These are phyloP conservation scores for Candida fluviatilis DNA, from an alignment of 805 yeast species.

Conservation along the genomic window DNA sequence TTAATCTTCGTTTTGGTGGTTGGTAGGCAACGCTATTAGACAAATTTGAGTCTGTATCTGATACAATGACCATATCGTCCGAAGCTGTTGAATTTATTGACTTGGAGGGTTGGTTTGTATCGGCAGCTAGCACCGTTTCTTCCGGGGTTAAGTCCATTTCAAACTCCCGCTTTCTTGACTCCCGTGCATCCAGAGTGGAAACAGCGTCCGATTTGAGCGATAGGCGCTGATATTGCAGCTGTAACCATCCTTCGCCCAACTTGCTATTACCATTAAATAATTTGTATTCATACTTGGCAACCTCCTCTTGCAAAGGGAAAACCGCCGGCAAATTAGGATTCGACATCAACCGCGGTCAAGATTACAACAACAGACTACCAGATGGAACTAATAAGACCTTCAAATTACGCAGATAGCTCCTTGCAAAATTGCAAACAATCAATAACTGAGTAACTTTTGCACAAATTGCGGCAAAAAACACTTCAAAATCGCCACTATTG, in stretches of 20 bases:
- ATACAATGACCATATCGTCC: slow-evolving; percentile 31
- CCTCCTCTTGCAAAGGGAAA: slow-evolving; percentile 29
- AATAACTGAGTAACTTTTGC: background rate
- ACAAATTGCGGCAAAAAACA: too few relatives aligned
- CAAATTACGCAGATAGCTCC: too few relatives aligned
- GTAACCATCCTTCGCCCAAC: slow-evolving; percentile 29
- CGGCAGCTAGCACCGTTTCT: background rate
- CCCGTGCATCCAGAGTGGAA: slow-evolving; percentile 3
- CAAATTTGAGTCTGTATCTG: slow-evolving; percentile 26
- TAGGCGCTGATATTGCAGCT: slow-evolving; percentile 23
- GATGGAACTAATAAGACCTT: too few relatives aligned
- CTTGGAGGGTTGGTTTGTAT: background rate
- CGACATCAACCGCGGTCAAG: background rate
- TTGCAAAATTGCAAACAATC: background rate
- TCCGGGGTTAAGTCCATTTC: slow-evolving; percentile 2
- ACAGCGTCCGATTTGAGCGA: slow-evolving; percentile 10
- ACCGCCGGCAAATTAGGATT: slow-evolving; percentile 20
- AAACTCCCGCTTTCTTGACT: slow-evolving; percentile 4
- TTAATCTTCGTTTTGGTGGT: slow-evolving; percentile 38
- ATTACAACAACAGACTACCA: too few relatives aligned
- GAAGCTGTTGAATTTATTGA: slow-evolving; percentile 16
- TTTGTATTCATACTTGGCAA: slow-evolving; percentile 28
- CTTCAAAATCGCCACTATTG: too few relatives aligned
- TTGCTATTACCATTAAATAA: slow-evolving; percentile 27
- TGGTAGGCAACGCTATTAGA: slow-evolving; percentile 13